Base-by-base conservation (phyloP, 2,329 filamentous ascomycete species). In the Colletotrichum acutatum region DNA sequence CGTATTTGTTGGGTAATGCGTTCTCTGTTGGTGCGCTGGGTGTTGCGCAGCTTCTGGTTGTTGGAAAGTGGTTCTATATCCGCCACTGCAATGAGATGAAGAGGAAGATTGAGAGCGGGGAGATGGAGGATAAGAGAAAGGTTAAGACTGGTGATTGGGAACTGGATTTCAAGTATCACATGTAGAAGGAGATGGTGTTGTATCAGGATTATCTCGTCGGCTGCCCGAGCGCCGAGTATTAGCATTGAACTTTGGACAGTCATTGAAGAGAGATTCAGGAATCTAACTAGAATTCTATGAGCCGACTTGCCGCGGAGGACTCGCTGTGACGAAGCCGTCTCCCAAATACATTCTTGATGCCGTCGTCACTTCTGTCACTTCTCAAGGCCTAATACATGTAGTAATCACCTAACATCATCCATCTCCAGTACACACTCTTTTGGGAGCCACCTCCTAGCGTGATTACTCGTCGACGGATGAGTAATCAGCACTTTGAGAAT, bases 131-230 rank as follows among this genome's bases (percentile, higher is more conserved):
- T 74, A 83, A 74, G 49, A 79, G 86, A 59, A 83, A 82, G 65
- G 81, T 87, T 1, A 84, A 78, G 75, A 86, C 84, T 0, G 86
- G 86, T 2, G 86, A 88, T 74, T 77, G 82, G 24, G 86, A 82
- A 46, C 71, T 87, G 65, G 85, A 87, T 65, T 88, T 88, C 72
- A 82, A 80, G 54, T 88, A 87, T 75, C 84, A 86, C 76, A 65
- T 81, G 16, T 82, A 49, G 24, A 30, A 26, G 9, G 11, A 4
- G 42, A 19, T n/a, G 19, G 3, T 2, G 5, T 3, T 14, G 34
- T 42, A 16, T 42, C 5, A 16, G 14, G 5, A 42, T 1, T 42
- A 1, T 34, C 32, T 34, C 1, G 32, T 34, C 32, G 11, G 32
- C 32, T 34, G 3, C 12, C 11, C 32, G 3, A 34, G 32, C 32